Evolutionary conservation across 306 rosid species (phyloP), one percentile per base, ranked within the genome.

Genomic region (Rosa multiflora): DNA sequence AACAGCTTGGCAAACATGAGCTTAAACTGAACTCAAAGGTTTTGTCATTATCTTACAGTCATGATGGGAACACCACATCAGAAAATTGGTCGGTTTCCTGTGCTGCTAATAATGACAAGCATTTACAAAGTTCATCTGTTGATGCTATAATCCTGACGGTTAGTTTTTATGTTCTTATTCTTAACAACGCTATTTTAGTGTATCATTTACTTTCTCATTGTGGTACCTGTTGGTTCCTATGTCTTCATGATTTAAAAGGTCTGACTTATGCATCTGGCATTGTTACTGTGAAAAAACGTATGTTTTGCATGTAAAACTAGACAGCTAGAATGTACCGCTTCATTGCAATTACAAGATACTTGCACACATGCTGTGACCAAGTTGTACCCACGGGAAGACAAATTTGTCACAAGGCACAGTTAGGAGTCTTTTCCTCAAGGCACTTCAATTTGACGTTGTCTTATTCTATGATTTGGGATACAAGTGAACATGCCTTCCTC

Each of bases 91-190:
- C 97, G 46, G 80, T 94, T 76, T 71, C 85, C 75, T 88, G 82
- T 80, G 51, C 86, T 76, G 79, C 88, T 74, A 81, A 83, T 69
- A 74, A 55, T 70, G 86, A 75, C 51, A 59, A 72, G 32, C 76
- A 67, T 67, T 67, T 82, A 10, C 72, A 83, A 75, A 72, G 70
- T 71, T 67, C 82, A 67, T 76, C 80, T 67, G 83, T 90, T 70
- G 97, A 94, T 80, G 98, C 98, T 49, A 80, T 94, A 80, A 86
- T 94, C 70, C 82, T 92, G 94, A 91, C 98, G 91, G 98, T 94
- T 67, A 90, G 98, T 88, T 32, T 69, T 70, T 66, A 35, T 15
- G 70, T 66, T 5, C 2, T 6, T 70, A 69, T 17, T 42, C 2
- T 23, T 43, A 40, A 80, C 32, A 63, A 37, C 6, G 15, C 47